Evolutionary conservation across 1,139 yeast species (phyloP), one percentile per base, ranked within the genome.

Genomic region (Debaryomyces coudertii): DNA sequence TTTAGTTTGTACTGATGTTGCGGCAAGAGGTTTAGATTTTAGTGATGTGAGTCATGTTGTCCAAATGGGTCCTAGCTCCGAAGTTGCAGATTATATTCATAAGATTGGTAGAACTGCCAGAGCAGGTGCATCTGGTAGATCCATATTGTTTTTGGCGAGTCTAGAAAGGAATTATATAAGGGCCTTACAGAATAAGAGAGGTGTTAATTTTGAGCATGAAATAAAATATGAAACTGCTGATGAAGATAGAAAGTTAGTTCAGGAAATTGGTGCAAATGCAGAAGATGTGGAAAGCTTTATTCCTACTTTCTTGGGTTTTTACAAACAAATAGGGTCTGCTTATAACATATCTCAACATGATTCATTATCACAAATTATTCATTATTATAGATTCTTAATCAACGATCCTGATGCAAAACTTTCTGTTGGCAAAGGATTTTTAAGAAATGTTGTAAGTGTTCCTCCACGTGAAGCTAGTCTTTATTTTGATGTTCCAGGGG

Each of bases 101-200:
- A 83, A 96, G 66, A 87, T 92, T 56, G 99, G 99, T 50, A 85
- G 99, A 77, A 92, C 98, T 18, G 98, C 96, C 40, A 83, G 99
- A 71, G 96, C 93, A 49, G 97, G 97, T 50, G 80, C 80, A 53
- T 72, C 76, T 30, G 99, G 99, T 54, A 71, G 72, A 34, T 85
- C 93, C 1, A 63, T 79, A 7, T 62, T 83, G 38, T 83, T 80
- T 57, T 55, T 78, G 37, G 65, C 82, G 16, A 61, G 70, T 45
- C 60, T 65, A 27, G 92, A 87, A 63, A 52, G 62, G 31, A 73
- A 73, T 16, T 85, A 78, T 60, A 65, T 76, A 42, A 61, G 64
- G 29, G 63, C 67, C 2, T 72, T 86, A 56, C 57, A 65, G 42
- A 57, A 60, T 24, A 67, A 75, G 42, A 76, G 78, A 55, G 82